Evolutionary conservation across 169 alveolate genomes (phyloP).

Genomic region (Plasmodium gonderi): DNA sequence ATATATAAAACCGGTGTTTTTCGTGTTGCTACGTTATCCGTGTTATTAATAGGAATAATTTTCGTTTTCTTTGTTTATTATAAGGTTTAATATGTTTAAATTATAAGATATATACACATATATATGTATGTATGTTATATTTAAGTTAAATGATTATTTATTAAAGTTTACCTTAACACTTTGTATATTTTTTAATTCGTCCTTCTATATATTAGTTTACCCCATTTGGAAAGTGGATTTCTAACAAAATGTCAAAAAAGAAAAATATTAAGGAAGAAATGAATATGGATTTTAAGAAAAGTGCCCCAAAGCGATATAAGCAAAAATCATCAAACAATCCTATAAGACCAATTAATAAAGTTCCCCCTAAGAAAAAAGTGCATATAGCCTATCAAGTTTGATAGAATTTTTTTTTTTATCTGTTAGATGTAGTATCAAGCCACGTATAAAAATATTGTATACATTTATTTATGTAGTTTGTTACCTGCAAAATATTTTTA

Average conservation of each 20-base stretch:
- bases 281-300: neutral
- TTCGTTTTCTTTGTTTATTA: neutral
- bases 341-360: neutral
- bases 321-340: neutral
- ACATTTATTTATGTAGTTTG: too few relatives aligned
- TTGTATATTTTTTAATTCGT: neutral
- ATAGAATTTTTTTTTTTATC: neutral
- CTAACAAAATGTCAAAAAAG: neutral
- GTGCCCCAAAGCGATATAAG: neutral
- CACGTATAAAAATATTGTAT: too few relatives aligned
- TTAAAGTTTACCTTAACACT: neutral
- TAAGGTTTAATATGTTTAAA: neutral
- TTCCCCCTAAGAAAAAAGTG: neutral
- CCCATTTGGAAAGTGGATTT: neutral
- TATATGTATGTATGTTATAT: neutral
- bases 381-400: neutral
- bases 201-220: neutral
- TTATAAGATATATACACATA: neutral
- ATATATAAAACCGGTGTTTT: neutral
- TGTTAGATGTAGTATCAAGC: too few relatives aligned
- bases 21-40: neutral
- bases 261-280: neutral
- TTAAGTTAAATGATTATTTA: neutral
- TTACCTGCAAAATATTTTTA: too few relatives aligned
- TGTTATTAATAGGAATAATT: neutral